These are phyloP conservation scores for Linum tenue DNA, from an alignment of 345 rosid species.

Conservation along the genomic window DNA sequence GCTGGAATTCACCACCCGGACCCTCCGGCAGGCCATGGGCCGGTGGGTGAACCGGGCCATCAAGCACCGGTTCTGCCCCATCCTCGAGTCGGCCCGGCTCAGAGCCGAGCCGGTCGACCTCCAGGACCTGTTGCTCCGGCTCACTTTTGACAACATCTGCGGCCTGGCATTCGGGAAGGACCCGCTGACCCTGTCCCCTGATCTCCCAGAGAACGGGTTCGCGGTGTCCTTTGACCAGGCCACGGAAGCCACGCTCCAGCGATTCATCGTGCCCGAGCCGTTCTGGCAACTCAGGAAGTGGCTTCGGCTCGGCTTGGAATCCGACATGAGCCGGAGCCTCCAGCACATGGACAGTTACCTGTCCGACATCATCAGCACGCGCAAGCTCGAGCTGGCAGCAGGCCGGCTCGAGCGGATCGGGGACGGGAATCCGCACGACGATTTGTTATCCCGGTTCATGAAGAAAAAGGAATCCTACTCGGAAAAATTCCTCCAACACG, in stretches of 20 bases:
- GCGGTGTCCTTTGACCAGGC: constrained; percentile 68
- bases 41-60: constrained; percentile 88
- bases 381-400: constrained; percentile 19
- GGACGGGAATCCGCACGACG: constrained; percentile 62
- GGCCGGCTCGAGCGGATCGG: background rate
- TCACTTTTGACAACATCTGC: constrained; percentile 89
- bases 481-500: constrained; percentile 50
- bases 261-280: constrained; percentile 66
- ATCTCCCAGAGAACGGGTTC: constrained; percentile 65
- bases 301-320: constrained; percentile 54
- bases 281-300: constrained; percentile 59
- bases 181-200: constrained; percentile 65
- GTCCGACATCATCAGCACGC: constrained; percentile 53
- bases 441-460: constrained; percentile 70
- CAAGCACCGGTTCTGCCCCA: constrained; percentile 70
- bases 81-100: constrained; percentile 40
- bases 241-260: constrained; percentile 72
- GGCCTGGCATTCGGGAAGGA: constrained; percentile 88
- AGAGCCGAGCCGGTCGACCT: constrained; percentile 46
- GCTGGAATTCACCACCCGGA: constrained; percentile 78
- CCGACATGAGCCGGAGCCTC: constrained; percentile 44
- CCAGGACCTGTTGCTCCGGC: constrained; percentile 71
- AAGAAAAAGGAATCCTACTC: constrained; percentile 57
- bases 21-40: constrained; percentile 86
- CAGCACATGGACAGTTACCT: constrained; percentile 53